A percentile compares a stretch with the other conserved stretches of the same genome.
Conservation (phyloP, 2,329 filamentous ascomycete species). For the Cadophora malorum region DNA sequence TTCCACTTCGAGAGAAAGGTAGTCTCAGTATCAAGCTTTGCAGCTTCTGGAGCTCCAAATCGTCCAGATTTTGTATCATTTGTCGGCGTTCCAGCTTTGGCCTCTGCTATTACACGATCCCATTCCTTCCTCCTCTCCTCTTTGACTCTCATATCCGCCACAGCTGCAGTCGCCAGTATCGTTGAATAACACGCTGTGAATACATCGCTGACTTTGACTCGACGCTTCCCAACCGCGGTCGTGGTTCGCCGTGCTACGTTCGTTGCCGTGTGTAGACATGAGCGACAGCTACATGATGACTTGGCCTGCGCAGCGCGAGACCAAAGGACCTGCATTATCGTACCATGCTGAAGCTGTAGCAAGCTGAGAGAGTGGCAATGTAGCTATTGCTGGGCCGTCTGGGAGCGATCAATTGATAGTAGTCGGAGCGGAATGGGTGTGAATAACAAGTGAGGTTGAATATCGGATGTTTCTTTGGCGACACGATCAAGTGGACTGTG, state of each 20-base stretch:
- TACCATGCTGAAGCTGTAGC: constrained; percentile 36
- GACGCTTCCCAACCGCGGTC: constrained; percentile 56
- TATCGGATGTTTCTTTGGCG: constrained; percentile 23
- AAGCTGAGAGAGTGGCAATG: constrained; percentile 1
- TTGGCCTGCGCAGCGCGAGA: constrained; percentile 69
- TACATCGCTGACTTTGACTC: constrained; percentile 58
- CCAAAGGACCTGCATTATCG: constrained; percentile 71
- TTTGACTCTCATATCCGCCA: constrained; percentile 67
- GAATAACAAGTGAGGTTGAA: neutral
- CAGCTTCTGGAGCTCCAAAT: neutral
- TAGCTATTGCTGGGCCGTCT: neutral
- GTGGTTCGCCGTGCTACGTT: constrained; percentile 57
- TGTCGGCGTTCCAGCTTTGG: constrained; percentile 44
- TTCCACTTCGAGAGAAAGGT: constrained; percentile 14
- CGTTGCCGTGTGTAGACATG: constrained; percentile 60
- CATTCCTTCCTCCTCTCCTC: constrained; percentile 63
- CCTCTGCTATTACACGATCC: constrained; percentile 64
- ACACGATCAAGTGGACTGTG: neutral
- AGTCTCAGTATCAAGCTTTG: neutral
- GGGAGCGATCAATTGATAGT: constrained; percentile 21
- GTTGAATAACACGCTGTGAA: constrained; percentile 73
- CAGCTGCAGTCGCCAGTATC: constrained; percentile 68
- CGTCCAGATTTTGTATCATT: neutral
- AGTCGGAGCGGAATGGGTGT: neutral
- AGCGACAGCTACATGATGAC: constrained; percentile 65